Conservation (phyloP, 2,329 filamentous ascomycete genomes). For the Penicillium corylophilum region DNA sequence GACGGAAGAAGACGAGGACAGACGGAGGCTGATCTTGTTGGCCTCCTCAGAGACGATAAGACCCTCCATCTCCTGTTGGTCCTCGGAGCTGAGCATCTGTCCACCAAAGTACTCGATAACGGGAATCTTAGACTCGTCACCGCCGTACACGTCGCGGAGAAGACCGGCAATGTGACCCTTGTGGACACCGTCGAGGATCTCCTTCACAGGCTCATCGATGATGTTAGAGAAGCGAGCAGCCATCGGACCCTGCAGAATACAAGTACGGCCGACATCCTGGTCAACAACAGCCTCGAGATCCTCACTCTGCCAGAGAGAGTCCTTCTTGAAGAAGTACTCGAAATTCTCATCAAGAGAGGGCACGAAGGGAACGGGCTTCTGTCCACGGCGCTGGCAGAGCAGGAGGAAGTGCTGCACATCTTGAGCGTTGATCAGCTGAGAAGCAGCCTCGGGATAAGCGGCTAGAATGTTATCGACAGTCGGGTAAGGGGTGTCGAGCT, state of each 20-base stretch:
- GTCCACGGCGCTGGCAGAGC: constrained; percentile 83
- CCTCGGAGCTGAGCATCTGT: constrained; percentile 68
- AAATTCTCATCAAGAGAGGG: constrained; percentile 95
- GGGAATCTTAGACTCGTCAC: constrained; percentile 72
- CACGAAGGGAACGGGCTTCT: constrained; percentile 97
- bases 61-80: constrained; percentile 77
- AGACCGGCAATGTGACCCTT: constrained; percentile 79
- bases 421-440: constrained; percentile 94
- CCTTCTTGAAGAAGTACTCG: constrained; percentile 99
- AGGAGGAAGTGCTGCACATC: constrained; percentile 96
- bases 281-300: constrained; percentile 93
- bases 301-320: constrained; percentile 98
- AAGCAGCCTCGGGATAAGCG: constrained; percentile 80
- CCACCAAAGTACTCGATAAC: constrained; percentile 94
- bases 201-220: constrained; percentile 90
- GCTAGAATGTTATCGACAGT: constrained; percentile 76
- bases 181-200: constrained; percentile 90
- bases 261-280: constrained; percentile 93
- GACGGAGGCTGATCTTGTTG: constrained; percentile 77
- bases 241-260: constrained; percentile 93
- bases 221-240: constrained; percentile 85
- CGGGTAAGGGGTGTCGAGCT: constrained; percentile 78
- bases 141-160: constrained; percentile 74
- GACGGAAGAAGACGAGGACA: constrained; percentile 72
- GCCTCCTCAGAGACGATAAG: constrained; percentile 78